Conservation (phyloP, 148 eudicot species). For the Cornus controversa region DNA sequence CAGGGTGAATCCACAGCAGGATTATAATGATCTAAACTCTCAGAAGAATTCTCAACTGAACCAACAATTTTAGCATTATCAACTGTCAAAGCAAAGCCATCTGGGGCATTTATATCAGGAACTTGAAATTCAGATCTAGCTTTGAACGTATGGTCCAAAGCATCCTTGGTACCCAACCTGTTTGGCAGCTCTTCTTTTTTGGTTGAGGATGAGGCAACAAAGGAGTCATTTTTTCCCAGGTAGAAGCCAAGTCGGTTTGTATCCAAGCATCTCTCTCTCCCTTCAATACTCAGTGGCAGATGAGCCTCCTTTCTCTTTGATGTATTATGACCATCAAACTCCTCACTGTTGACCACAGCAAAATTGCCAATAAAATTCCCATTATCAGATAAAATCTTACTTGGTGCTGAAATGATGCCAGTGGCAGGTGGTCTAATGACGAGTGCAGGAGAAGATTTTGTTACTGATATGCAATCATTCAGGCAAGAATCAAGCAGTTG, state of each 20-base stretch:
- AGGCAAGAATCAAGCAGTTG: conserved; percentile 35
- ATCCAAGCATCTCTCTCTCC: conserved; percentile 14
- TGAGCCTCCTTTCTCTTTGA: conserved; percentile 33
- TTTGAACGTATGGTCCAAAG: conserved; percentile 17
- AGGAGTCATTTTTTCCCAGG: conserved; percentile 28
- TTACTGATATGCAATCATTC: conserved; percentile 34
- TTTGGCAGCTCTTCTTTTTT: conserved; percentile 26
- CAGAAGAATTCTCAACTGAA: conserved; percentile 44
- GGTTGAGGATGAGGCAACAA: conserved; percentile 34
- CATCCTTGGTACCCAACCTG: conserved; percentile 21
- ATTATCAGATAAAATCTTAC: conserved; percentile 24
- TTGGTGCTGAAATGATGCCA: conserved; percentile 21
- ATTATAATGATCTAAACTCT: conserved; percentile 47
- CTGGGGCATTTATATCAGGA: conserved; percentile 28
- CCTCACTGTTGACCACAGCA: conserved; percentile 15
- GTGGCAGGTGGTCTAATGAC: conserved; percentile 40
- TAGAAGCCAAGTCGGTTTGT: conserved; percentile 19
- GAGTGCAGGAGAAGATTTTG: conserved; percentile 41
- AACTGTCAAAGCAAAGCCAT: conserved; percentile 30
- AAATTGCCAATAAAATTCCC: conserved; percentile 16
- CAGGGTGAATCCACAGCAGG: conserved; percentile 91
- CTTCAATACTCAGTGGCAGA: conserved; percentile 17
- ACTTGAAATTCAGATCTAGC: conserved; percentile 30
- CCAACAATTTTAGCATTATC: conserved; percentile 33
- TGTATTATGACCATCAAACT: conserved; percentile 19